Base-by-base conservation (phyloP, 441 rosid species). In the Gossypium schwendimanii region DNA sequence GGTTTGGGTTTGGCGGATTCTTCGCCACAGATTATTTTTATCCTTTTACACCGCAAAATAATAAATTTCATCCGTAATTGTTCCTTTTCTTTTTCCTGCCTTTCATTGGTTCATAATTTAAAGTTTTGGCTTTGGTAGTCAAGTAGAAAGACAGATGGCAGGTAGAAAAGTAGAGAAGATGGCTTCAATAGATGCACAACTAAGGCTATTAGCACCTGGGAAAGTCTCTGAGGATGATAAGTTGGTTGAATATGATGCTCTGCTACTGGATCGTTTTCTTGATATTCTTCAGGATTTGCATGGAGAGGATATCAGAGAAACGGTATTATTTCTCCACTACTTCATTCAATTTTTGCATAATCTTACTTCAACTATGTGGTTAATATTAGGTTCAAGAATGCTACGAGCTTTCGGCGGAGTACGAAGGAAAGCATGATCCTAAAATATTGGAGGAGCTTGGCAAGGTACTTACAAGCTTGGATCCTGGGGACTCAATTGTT, bases 201-300 rank as follows among this genome's bases (percentile, higher is more conserved):
- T 94, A 49, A 84, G 98, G 88, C 88, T 85, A 14, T 78, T 93
- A 70, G 96, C 85, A 2, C 98, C 98, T 7, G 73, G 76, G 14
- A 93, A 89, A 72, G 95, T 93, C 53, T 84, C 90, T 9, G 98
- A 93, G 52, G 98, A 93, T 74, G 98, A 93, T 81, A 93, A 93
- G 77, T 67, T 93, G 73, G 88, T 93, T 8, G 97, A 93, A 87
- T 93, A 91, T 70, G 98, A 93, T 75, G 98, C 97, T 74, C 72
- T 93, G 77, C 77, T 93, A 17, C 57, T 93, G 76, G 97, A 91
- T 80, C 87, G 96, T 4, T 93, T 93, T 75, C 97, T 93, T 3
- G 97, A 91, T 71, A 93, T 93, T 70, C 89, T 93, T 69, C 98
- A 93, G 74, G 92, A 88, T 73, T 76, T 93, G 79, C 97, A 93